Conservation (phyloP, 768 basidiomycete species). For the Phlebiopsis flavidoalba region DNA sequence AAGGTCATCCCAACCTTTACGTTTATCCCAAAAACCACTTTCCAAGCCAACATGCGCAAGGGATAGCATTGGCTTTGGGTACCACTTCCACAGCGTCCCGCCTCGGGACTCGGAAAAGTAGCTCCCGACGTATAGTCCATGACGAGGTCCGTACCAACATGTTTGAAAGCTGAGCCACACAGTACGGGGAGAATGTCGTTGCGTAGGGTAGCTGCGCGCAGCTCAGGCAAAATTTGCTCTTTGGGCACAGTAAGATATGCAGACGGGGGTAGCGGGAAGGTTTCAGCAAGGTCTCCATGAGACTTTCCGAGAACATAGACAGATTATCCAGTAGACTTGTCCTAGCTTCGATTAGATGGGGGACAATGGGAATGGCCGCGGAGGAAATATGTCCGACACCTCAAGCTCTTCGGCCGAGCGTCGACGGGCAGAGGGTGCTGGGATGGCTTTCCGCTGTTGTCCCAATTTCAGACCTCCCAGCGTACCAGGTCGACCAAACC, state of each 20-base stretch:
- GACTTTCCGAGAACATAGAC: conserved; percentile 72
- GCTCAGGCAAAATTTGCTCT: conserved; percentile 49
- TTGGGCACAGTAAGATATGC: conserved; percentile 61
- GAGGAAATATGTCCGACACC: conserved; percentile 40
- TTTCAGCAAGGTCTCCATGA: conserved; percentile 71
- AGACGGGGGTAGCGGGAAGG: conserved; percentile 49
- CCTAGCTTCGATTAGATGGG: conserved; percentile 63
- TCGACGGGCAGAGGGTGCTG: conserved; percentile 45
- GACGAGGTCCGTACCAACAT: conserved; percentile 75
- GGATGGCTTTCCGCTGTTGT: conserved; percentile 40
- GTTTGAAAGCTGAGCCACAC: conserved; percentile 77
- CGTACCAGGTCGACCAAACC: conserved; percentile 80
- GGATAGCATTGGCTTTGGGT: conserved; percentile 37
- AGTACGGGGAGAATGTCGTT: conserved; percentile 72
- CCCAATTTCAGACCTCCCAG: conserved; percentile 82
- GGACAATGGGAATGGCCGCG: conserved; percentile 62
- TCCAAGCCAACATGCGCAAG: conserved; percentile 75
- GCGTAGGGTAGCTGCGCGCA: conserved; percentile 62
- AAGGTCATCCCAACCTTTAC: conserved; percentile 91
- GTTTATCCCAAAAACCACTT: conserved; percentile 79
- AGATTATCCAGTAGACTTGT: conserved; percentile 70
- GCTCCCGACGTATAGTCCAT: conserved; percentile 82
- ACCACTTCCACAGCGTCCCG: conserved; percentile 51
- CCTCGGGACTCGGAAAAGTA: conserved; percentile 72
- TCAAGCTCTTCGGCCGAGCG: conserved; percentile 39